Evolutionary conservation across 257 asterid genomes (phyloP).

Genomic region (Solanum sitiens): DNA sequence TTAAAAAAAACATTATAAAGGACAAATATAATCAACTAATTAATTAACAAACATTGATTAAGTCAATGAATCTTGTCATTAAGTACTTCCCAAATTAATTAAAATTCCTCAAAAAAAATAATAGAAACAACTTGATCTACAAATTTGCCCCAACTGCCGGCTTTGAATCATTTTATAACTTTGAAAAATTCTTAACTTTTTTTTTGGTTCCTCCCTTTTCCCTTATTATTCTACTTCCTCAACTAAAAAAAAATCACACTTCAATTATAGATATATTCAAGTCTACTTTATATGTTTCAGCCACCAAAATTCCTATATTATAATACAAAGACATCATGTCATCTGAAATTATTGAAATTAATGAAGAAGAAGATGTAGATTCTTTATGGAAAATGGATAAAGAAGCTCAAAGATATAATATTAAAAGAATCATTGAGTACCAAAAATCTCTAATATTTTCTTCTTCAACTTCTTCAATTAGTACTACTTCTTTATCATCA

Average conservation of each 20-base stretch:
- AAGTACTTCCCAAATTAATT: background rate
- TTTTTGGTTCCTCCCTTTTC: background rate
- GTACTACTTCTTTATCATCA: background rate
- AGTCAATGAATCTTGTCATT: background rate
- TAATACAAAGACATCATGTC: conserved; percentile 31
- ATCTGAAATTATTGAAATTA: conserved; percentile 30
- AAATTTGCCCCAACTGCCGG: background rate
- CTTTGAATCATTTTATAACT: background rate
- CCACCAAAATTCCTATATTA: background rate
- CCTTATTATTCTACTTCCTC: background rate
- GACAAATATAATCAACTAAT: background rate
- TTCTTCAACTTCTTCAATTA: conserved; percentile 16
- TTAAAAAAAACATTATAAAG: background rate
- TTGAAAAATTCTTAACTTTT: background rate
- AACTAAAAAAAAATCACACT: background rate
- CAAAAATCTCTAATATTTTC: conserved; percentile 38
- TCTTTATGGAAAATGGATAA: conserved; percentile 1
- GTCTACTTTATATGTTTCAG: background rate
- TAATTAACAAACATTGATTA: background rate
- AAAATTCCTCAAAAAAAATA: background rate
- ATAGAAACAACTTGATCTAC: background rate
- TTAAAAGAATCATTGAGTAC: conserved; percentile 39
- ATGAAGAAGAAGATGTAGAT: conserved; percentile 19
- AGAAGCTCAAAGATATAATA: conserved; percentile 27
- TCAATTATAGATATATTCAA: background rate